Percentiles rank a stretch among this genome's conserved stretches.
These are phyloP conservation scores for Trichophyton mentagrophytes DNA, from an alignment of 2,329 filamentous ascomycete species.

Conservation along the genomic window DNA sequence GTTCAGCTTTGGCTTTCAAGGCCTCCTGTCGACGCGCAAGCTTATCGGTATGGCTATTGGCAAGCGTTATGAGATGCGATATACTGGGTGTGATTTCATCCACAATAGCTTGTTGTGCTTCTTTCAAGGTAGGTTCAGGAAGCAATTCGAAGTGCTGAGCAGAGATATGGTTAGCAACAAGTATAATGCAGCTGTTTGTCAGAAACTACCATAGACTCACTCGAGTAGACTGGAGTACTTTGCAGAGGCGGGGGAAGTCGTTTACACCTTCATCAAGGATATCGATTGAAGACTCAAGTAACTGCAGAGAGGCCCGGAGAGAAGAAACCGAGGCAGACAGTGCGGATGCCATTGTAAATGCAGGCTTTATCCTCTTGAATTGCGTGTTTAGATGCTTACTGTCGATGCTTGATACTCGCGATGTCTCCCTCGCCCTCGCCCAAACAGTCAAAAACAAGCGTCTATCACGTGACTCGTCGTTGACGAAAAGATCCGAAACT, in stretches of 20 bases:
- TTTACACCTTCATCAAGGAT: constrained; percentile 50
- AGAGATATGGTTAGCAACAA: background rate
- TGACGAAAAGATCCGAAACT: constrained; percentile 10
- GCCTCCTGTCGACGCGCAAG: constrained; percentile 72
- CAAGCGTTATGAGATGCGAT: constrained; percentile 61
- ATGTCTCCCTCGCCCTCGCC: too few relatives aligned
- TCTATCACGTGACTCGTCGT: constrained; percentile 7
- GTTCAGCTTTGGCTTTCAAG: constrained; percentile 66
- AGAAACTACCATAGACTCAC: constrained; percentile 28
- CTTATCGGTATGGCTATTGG: constrained; percentile 71
- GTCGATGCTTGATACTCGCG: background rate
- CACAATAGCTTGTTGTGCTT: constrained; percentile 71
- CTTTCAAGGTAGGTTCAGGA: constrained; percentile 66
- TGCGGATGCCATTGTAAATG: constrained; percentile 29
- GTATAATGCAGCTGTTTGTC: background rate
- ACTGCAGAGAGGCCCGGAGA: constrained; percentile 46
- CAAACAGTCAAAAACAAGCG: background rate
- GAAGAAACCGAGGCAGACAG: constrained; percentile 49
- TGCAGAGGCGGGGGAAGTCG: constrained; percentile 50
- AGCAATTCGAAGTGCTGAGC: constrained; percentile 81
- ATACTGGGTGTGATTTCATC: constrained; percentile 86
- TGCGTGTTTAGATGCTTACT: background rate
- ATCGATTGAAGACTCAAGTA: constrained; percentile 50
- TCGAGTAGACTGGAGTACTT: constrained; percentile 50
- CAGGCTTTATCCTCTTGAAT: background rate